Conservation (phyloP, 768 basidiomycete genomes). For the Cystobasidium ongulense region DNA sequence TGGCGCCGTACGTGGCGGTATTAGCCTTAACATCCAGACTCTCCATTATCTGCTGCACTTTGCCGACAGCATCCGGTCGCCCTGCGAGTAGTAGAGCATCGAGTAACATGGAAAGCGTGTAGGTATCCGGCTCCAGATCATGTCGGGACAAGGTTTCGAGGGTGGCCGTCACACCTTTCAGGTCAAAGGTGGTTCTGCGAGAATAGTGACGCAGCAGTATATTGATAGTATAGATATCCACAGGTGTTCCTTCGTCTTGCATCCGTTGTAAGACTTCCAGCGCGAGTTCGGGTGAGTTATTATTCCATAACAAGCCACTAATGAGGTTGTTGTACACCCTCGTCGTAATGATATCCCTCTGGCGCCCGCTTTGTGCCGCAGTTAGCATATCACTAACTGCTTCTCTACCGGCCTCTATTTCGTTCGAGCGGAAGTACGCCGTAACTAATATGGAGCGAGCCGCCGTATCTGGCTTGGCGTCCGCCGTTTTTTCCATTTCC, state of each 20-base stretch:
- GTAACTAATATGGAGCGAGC: constrained; percentile 64
- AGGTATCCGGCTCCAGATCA: constrained; percentile 62
- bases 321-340: constrained; percentile 63
- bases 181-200: constrained; percentile 52
- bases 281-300: constrained; percentile 45
- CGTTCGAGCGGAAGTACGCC: constrained; percentile 49
- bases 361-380: constrained; percentile 50
- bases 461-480: constrained; percentile 56
- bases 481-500: constrained; percentile 53
- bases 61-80: constrained; percentile 57
- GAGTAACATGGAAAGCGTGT: constrained; percentile 79
- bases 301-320: constrained; percentile 55
- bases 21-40: constrained; percentile 66
- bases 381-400: constrained; percentile 48
- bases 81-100: constrained; percentile 65
- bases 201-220: constrained; percentile 64
- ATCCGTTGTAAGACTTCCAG: constrained; percentile 48
- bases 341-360: constrained; percentile 41
- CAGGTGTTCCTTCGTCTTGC: constrained; percentile 52
- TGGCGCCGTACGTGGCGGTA: constrained; percentile 65
- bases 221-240: constrained; percentile 72
- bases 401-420: constrained; percentile 32
- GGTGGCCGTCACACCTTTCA: constrained; percentile 55
- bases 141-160: constrained; percentile 56
- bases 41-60: constrained; percentile 65